These are phyloP conservation scores for Microdochium bolleyi DNA, from an alignment of 2,329 filamentous ascomycete genomes.

Conservation along the genomic window DNA sequence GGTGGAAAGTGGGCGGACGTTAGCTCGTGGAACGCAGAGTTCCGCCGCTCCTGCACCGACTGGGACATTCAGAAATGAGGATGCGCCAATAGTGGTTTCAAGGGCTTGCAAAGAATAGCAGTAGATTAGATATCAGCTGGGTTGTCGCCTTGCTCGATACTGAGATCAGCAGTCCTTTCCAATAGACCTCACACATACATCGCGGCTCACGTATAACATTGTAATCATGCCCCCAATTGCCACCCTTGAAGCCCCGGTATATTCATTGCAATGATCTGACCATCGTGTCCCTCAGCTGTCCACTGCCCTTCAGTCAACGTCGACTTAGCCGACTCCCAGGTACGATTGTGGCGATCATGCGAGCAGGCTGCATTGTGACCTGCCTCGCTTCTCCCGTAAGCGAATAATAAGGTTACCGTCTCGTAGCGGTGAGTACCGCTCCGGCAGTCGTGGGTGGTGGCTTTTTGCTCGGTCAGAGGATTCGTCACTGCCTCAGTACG, in stretches of 20 bases:
- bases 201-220: background rate
- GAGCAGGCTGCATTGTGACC: background rate
- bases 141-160: background rate
- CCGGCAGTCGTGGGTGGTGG: background rate
- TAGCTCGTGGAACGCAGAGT: background rate
- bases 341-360: background rate
- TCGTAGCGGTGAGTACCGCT: background rate
- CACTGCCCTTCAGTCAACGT: background rate
- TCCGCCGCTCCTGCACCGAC: background rate
- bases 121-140: background rate
- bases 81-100: background rate
- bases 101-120: background rate
- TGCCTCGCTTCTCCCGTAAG: background rate
- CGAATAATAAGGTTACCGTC: background rate
- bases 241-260: background rate
- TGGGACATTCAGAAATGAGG: background rate
- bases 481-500: background rate
- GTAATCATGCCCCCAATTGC: background rate
- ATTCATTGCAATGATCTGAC: background rate
- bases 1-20: background rate
- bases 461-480: background rate
- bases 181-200: background rate
- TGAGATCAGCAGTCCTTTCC: no score
- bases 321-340: background rate
- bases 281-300: background rate